A percentile compares a stretch with the other conserved stretches of the same genome.
Evolutionary conservation across 2,329 filamentous ascomycete species (phyloP).

Genomic region (Stachybotrys chartarum): DNA sequence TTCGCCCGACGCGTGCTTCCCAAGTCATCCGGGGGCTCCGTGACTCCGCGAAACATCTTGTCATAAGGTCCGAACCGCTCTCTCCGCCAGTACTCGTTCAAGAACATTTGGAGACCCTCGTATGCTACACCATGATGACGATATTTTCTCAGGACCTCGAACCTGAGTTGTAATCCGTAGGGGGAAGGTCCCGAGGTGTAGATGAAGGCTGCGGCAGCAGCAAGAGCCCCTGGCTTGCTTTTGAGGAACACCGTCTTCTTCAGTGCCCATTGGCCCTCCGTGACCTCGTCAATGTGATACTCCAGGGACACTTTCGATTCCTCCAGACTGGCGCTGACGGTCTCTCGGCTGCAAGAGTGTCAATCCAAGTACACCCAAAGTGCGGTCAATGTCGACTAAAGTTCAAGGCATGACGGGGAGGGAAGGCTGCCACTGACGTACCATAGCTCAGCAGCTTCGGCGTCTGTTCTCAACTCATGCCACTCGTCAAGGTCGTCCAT

Average conservation of each 20-base stretch:
- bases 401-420: no score
- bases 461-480: not conserved
- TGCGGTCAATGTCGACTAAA: no score
- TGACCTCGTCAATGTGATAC: not conserved
- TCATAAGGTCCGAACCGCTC: not conserved
- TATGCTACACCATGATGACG: not conserved
- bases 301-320: not conserved
- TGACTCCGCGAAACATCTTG: not conserved
- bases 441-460: not conserved
- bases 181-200: not conserved
- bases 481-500: not conserved
- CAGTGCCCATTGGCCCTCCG: not conserved
- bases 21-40: not conserved
- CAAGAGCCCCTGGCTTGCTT: not conserved
- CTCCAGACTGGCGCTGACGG: not conserved
- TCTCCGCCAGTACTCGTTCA: not conserved
- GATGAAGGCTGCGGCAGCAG: not conserved
- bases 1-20: not conserved
- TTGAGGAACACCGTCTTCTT: not conserved
- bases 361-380: no score
- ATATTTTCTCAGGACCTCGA: not conserved
- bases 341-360: not conserved
- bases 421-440: not conserved
- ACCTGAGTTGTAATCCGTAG: not conserved
- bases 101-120: not conserved